Evolutionary conservation across 1,284 basidiomycete genomes (phyloP).

Genomic region (Sparassis latifolia): DNA sequence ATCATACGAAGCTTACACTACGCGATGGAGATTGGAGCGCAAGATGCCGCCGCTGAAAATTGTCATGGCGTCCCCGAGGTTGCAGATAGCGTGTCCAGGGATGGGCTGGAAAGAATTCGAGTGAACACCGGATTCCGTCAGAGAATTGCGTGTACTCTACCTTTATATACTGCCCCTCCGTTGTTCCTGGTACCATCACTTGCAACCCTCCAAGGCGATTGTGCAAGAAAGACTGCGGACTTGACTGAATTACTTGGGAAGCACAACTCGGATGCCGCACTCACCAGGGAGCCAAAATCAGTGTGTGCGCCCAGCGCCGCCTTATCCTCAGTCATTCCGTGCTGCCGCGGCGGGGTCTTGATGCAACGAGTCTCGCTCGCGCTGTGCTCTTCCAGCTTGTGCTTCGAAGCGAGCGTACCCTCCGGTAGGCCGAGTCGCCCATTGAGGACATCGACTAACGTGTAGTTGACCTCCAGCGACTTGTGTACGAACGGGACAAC

Average conservation of each 20-base stretch:
- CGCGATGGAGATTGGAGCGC: constrained; percentile 31
- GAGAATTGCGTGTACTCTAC: constrained; percentile 24
- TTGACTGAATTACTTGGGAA: background rate
- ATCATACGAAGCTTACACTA: constrained; percentile 20
- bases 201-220: constrained; percentile 70
- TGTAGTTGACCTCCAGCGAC: constrained; percentile 27
- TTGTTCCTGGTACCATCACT: constrained; percentile 54
- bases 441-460: constrained; percentile 27
- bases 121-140: background rate
- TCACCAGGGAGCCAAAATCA: constrained; percentile 31
- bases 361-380: constrained; percentile 35
- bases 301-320: constrained; percentile 29
- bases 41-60: constrained; percentile 37
- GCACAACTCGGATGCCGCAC: background rate
- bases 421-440: constrained; percentile 15
- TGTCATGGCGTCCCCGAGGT: constrained; percentile 36
- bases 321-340: constrained; percentile 17
- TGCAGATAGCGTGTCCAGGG: constrained; percentile 32
- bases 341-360: constrained; percentile 22
- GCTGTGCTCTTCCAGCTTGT: constrained; percentile 27
- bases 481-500: constrained; percentile 28
- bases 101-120: constrained; percentile 18
- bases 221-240: constrained; percentile 53
- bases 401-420: constrained; percentile 22
- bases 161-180: constrained; percentile 66